Conservation (phyloP, 768 basidiomycete genomes). For the Pulveroboletus sp. region DNA sequence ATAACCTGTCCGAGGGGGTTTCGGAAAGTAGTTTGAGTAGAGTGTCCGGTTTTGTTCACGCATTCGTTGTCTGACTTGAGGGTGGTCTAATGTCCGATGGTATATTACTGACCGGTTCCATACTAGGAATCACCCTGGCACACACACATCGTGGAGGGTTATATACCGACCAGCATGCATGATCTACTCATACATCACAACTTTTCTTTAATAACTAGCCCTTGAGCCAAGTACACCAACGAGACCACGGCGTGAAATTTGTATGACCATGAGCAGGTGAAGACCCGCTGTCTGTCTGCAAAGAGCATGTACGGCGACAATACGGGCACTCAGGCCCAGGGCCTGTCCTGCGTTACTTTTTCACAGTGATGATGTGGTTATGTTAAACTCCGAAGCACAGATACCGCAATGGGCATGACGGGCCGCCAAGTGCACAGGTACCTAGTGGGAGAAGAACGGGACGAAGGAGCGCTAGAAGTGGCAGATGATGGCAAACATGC, state of each 20-base stretch:
- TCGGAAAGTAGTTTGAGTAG: slow-evolving; percentile 24
- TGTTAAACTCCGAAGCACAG: not conserved
- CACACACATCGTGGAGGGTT: not conserved
- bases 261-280: not conserved
- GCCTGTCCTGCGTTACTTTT: too few species aligned
- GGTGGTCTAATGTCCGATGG: not conserved
- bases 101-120: slow-evolving; percentile 2
- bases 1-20: slow-evolving; percentile 12
- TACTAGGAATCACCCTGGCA: not conserved
- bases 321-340: too few species aligned
- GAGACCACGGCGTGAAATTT: not conserved
- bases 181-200: not conserved
- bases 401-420: not conserved
- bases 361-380: too few species aligned
- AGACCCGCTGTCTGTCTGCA: not conserved
- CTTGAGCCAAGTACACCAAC: not conserved
- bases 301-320: too few species aligned
- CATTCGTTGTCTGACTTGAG: slow-evolving; percentile 20
- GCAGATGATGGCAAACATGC: too few species aligned
- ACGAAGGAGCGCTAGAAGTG: not conserved
- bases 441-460: not conserved
- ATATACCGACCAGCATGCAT: not conserved
- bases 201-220: not conserved
- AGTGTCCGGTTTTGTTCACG: slow-evolving; percentile 15
- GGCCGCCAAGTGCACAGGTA: not conserved